Evolutionary conservation across 169 alveolate species (phyloP), one percentile per base, ranked within the genome.

Genomic region (Perkinsus marinus): DNA sequence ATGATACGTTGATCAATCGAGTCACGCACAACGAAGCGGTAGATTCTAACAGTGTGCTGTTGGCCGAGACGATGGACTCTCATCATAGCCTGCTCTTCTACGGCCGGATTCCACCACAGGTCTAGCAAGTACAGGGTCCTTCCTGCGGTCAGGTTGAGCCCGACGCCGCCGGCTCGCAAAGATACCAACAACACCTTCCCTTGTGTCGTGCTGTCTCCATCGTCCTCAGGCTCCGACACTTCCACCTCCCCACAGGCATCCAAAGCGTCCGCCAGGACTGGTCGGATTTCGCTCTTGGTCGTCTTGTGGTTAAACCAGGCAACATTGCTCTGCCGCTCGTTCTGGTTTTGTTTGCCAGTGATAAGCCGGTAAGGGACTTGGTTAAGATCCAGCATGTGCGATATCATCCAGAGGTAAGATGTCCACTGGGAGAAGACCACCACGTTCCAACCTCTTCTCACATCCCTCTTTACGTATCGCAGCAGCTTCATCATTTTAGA

Each of bases 41-140:
- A 93, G 79, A 97, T 96, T 39, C 93, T 92, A 0, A 96, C 98
- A 36, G 94, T 96, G 39, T 96, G 93, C 90, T 94, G 95, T 92
- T 98, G 98, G 0, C 99, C 99, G 57, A 98, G 97, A 93, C 99
- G 95, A 95, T 98, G 98, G 13, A 98, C 97, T 79, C 99, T 95
- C 92, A 97, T 98, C 91, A 98, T 95, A 7, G 99, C 99, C 94
- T 98, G 98, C 36, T 95, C 94, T 93, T 97, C 98, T 19, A 96
- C 96, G 47, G 97, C 98, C 26, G 98, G 98, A 90, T 97, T 97
- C 97, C 98, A 97, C 98, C 98, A 97, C 68, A 96, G 96, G 90
- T 97, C 98, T 90, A 96, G 69, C 89, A 97, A 68, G 69, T 96
- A 94, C 26, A 89, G 68, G n/a, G 91, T 38, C 68, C 91, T 47